phyloP scores from a whole-genome alignment of 2,329 filamentous ascomycete genomes.

The Trichoderma aggressivum region DNA sequence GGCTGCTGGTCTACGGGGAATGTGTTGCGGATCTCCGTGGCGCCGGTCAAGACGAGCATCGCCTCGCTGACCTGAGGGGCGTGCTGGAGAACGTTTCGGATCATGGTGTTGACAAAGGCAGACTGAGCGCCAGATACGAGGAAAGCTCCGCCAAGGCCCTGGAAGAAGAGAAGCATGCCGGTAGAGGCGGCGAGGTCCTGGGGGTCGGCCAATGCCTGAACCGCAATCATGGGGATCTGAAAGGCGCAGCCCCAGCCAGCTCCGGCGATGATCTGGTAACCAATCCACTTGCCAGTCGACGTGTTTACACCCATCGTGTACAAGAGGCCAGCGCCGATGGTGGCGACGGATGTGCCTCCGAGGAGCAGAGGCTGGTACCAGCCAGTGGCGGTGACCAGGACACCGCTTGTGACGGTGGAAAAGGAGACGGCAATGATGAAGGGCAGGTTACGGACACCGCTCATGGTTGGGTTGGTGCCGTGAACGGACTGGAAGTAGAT shows the following conservation, averaged over 20 bases:
- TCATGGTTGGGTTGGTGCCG: conserved; percentile 37
- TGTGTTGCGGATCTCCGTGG: conserved; percentile 53
- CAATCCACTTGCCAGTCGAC: conserved; percentile 46
- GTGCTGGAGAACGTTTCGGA: conserved; percentile 32
- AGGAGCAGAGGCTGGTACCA: conserved; percentile 46
- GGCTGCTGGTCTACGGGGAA: conserved; percentile 49
- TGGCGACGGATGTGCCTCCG: conserved; percentile 42
- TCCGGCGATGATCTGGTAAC: conserved; percentile 52
- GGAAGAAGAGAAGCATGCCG: conserved; percentile 46
- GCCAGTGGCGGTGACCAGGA: conserved; percentile 38
- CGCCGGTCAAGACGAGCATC: conserved; percentile 41
- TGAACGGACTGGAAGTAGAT: conserved; percentile 46
- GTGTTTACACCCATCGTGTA: conserved; percentile 41
- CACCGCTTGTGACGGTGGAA: conserved; percentile 39
- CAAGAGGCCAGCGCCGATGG: conserved; percentile 42
- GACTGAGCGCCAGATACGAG: conserved; percentile 48
- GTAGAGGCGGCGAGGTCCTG: conserved; percentile 46
- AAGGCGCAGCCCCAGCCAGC: conserved; percentile 44
- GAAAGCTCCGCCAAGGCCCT: conserved; percentile 50
- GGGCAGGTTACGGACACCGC: conserved; percentile 45
- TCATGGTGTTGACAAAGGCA: conserved; percentile 45
- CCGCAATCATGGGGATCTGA: conserved; percentile 51
- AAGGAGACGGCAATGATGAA: conserved; percentile 44
- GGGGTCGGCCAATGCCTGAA: conserved; percentile 40
- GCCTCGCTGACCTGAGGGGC: conserved; percentile 37